Conservation (phyloP, 805 yeast genomes). For the Starmera caribaea region DNA sequence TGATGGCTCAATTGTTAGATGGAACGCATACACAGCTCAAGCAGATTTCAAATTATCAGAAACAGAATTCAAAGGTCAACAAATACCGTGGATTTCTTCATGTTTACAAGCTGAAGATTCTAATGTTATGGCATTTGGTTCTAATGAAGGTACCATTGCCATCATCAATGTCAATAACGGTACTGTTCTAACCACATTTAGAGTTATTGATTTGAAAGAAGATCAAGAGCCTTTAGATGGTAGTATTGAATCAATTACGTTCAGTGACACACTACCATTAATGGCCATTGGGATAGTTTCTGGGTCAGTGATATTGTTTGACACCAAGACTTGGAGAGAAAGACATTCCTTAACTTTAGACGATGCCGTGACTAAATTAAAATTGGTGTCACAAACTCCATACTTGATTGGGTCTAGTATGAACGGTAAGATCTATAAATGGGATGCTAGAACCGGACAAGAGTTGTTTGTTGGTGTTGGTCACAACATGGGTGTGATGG, state of each 20-base stretch:
- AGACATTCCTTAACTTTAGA: conserved; percentile 59
- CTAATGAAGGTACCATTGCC: conserved; percentile 78
- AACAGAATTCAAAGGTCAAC: conserved; percentile 58
- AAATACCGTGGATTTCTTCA: conserved; percentile 85
- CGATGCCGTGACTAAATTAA: conserved; percentile 80
- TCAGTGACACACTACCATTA: conserved; percentile 58
- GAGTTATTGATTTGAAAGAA: conserved; percentile 48
- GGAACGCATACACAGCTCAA: conserved; percentile 81
- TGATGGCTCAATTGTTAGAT: conserved; percentile 77
- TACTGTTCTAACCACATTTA: conserved; percentile 51
- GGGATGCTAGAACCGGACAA: conserved; percentile 84
- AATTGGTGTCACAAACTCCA: conserved; percentile 51
- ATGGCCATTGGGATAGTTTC: conserved; percentile 86
- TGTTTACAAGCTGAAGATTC: conserved; percentile 39
- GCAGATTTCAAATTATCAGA: conserved; percentile 59
- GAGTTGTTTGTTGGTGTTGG: conserved; percentile 76
- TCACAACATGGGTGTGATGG: conserved; percentile 90
- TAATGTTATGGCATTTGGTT: conserved; percentile 64
- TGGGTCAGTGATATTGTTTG: conserved; percentile 78
- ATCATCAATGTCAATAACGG: conserved; percentile 75
- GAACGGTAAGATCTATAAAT: conserved; percentile 79
- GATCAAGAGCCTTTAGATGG: conserved; percentile 53
- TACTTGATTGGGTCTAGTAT: conserved; percentile 61
- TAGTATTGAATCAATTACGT: conserved; percentile 71
- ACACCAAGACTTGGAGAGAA: conserved; percentile 77